Conservation (phyloP, 306 rosid species). For the Fragaria ananassa region DNA sequence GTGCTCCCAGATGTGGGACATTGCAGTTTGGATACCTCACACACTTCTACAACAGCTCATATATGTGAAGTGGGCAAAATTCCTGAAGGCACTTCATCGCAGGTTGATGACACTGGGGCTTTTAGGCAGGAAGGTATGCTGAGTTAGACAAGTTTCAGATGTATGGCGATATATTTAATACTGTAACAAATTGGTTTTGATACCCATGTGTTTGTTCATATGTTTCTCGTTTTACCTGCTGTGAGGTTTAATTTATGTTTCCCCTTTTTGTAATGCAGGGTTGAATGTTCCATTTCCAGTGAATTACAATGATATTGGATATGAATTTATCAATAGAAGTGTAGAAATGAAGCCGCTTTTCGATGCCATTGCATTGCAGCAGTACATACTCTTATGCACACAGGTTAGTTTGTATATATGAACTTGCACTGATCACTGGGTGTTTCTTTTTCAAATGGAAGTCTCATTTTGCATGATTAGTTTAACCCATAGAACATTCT, state of each 20-base stretch:
- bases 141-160: conserved; percentile 5
- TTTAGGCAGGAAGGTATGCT: conserved; percentile 35
- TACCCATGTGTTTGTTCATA: neutral
- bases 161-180: neutral
- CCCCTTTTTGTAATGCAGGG: conserved; percentile 33
- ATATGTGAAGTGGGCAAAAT: conserved; percentile 22
- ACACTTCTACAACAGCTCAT: conserved; percentile 26
- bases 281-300: conserved; percentile 19
- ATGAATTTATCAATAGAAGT: conserved; percentile 47
- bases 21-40: conserved; percentile 16
- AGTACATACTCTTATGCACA: conserved; percentile 74
- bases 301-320: conserved; percentile 57
- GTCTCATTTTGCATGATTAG: neutral
- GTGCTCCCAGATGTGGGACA: conserved; percentile 5
- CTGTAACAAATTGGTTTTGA: neutral
- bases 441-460: neutral
- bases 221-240: neutral
- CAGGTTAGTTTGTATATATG: conserved; percentile 50
- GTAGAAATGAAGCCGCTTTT: conserved; percentile 53
- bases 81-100: conserved; percentile 35
- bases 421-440: neutral
- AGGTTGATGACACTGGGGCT: conserved; percentile 24
- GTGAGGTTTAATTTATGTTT: neutral
- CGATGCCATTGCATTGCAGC: conserved; percentile 77
- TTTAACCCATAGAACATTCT: neutral